These are phyloP conservation scores for Mortierella sp. DNA, from an alignment of 371 early-diverging fungal genomes.

Conservation along the genomic window DNA sequence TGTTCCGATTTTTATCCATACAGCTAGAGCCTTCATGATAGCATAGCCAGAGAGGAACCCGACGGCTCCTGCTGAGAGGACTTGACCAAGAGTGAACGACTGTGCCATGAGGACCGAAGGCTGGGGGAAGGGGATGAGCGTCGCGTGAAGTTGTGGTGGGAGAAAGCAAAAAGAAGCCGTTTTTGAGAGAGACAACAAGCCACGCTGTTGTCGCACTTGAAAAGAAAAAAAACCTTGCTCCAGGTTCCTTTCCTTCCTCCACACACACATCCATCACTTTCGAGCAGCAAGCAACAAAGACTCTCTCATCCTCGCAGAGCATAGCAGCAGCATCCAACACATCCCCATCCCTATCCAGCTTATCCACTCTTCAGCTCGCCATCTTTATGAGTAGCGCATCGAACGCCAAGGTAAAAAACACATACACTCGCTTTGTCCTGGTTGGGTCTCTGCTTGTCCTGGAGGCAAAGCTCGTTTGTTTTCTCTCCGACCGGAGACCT, in stretches of 20 bases:
- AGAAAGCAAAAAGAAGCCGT: background rate
- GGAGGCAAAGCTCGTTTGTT: no score
- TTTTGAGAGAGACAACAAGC: background rate
- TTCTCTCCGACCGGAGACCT: no score
- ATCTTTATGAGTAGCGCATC: constrained; percentile 57
- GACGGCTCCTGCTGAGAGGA: constrained; percentile 43
- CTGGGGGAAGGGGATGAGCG: constrained; percentile 1
- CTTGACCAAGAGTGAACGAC: constrained; percentile 45
- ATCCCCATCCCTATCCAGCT: background rate
- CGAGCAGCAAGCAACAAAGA: constrained; percentile 8
- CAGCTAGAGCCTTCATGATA: constrained; percentile 19
- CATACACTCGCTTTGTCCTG: background rate
- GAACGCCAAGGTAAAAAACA: constrained; percentile 50
- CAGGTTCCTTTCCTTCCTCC: background rate
- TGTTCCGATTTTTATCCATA: no score
- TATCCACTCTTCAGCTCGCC: constrained; percentile 17
- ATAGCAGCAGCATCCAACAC: background rate
- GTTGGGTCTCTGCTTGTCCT: background rate
- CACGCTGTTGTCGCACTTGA: background rate
- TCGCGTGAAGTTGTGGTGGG: background rate
- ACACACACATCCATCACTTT: background rate
- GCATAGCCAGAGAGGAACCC: constrained; percentile 40
- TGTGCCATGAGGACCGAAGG: constrained; percentile 23
- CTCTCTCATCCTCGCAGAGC: background rate
- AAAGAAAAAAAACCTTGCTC: background rate